Conservation (phyloP, 768 basidiomycete species). For the Termitomyces titanicus region DNA sequence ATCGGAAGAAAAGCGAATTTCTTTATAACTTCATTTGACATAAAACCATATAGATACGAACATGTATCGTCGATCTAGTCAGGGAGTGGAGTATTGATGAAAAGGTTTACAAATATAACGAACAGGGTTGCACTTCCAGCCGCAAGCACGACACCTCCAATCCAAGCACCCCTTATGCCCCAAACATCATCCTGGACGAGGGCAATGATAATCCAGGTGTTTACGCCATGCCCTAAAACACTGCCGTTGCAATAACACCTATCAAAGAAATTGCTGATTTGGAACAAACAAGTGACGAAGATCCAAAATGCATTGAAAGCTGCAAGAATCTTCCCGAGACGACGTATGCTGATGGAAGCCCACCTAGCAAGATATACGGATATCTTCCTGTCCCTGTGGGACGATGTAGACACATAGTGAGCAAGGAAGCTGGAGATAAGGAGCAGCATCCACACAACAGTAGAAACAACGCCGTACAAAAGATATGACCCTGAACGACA, state of each 20-base stretch:
- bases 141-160: slow-evolving; percentile 30
- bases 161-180: slow-evolving; percentile 28
- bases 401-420: slow-evolving; percentile 16
- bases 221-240: slow-evolving; percentile 20
- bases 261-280: slow-evolving; percentile 29
- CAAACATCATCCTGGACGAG: slow-evolving; percentile 17
- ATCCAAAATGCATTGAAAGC: slow-evolving; percentile 27
- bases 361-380: slow-evolving; percentile 5
- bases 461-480: slow-evolving; percentile 27
- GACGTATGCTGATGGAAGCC: slow-evolving; percentile 23
- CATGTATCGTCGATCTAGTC: too few relatives aligned
- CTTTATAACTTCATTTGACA: too few relatives aligned
- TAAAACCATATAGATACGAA: too few relatives aligned
- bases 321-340: slow-evolving; percentile 25
- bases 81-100: not conserved
- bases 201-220: slow-evolving; percentile 27
- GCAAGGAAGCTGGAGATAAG: slow-evolving; percentile 25
- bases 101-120: slow-evolving; percentile 22
- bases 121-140: slow-evolving; percentile 19
- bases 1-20: too few relatives aligned
- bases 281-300: slow-evolving; percentile 24
- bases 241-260: slow-evolving; percentile 34
- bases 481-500: slow-evolving; percentile 29
- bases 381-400: not conserved
- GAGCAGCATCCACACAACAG: slow-evolving; percentile 27